Percentiles rank a stretch among this genome's conserved stretches.
Conservation (phyloP, 139 green algal species). For the Axilococcus clingmanii region DNA sequence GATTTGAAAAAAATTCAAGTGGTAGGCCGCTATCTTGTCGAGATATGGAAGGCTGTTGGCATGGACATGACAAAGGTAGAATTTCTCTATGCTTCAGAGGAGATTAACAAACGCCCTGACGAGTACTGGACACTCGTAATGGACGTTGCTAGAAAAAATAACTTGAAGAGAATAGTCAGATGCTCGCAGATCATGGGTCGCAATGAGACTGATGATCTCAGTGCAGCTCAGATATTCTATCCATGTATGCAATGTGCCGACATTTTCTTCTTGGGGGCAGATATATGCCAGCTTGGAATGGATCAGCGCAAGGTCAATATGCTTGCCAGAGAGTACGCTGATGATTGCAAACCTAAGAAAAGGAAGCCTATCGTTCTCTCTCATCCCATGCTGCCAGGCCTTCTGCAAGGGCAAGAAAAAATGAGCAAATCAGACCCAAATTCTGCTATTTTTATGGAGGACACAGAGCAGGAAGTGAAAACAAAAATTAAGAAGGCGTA, state of each 20-base stretch:
- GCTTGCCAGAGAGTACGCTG: constrained; percentile 93
- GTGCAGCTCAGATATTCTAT: constrained; percentile 96
- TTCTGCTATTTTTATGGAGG: constrained; percentile 97
- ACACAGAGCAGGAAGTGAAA: constrained; percentile 82
- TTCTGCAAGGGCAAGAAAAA: constrained; percentile 97
- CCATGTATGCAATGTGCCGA: constrained; percentile 97
- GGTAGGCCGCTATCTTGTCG: constrained; percentile 95
- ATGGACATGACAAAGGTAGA: constrained; percentile 86
- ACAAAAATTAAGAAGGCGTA: constrained; percentile 98
- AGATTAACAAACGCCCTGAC: constrained; percentile 46
- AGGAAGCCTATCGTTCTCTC: constrained; percentile 95
- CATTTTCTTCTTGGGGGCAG: constrained; percentile 99
- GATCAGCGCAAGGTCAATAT: constrained; percentile 99
- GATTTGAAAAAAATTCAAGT: constrained; percentile 98
- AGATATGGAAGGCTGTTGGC: constrained; percentile 97
- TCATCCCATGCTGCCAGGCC: constrained; percentile 90
- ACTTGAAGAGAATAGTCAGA: constrained; percentile 70
- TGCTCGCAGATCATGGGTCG: constrained; percentile 94
- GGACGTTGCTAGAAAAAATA: constrained; percentile 82
- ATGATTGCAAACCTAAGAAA: constrained; percentile 72
- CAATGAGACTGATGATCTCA: constrained; percentile 86
- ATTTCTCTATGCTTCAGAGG: constrained; percentile 62
- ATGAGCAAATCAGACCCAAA: constrained; percentile 98
- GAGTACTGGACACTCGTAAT: constrained; percentile 89
- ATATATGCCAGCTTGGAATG: constrained; percentile 99